Base-by-base conservation (phyloP, 805 yeast genomes). In the Nadsonia fulvescens region DNA sequence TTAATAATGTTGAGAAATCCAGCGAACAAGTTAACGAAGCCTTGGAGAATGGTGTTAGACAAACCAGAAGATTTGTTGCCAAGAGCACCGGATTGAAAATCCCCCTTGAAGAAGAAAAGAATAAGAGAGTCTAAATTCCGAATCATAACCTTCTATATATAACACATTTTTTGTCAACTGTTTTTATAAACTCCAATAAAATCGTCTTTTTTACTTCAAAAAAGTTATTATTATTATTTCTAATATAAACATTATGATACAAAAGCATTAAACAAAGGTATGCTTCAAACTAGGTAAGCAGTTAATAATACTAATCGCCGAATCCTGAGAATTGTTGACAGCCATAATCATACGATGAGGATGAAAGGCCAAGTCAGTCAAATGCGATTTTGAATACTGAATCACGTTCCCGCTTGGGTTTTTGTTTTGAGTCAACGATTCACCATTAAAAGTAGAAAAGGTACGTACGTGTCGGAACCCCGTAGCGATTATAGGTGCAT, bases 311-410 rank as follows among this genome's bases (percentile, higher is more conserved):
- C 66, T 64, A 22, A 82, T 69, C 36, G 62, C 65, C 2, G 81
- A 60, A 43, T 75, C 89, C 42, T 79, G 91, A 28, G 70, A 63
- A 44, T 76, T 76, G 38, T 74, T 73, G 1, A 81, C 77, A 1
- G 94, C 95, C 44, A 89, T 43, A 66, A 79, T 67, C 93, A 89
- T 79, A 35, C 86, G 58, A 45, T 89, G 98, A 2, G 98, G 98
- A 46, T 89, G 98, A 42, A 89, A 66, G 0, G 73, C 58, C 36
- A 81, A 46, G 3, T 71, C 58, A 2, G 81, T 68, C 22, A 83
- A 58, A 11, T 51, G 49, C n/a, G n/a, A n/a, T n/a, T n/a, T n/a
- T n/a, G n/a, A n/a, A n/a, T n/a, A n/a, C n/a, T n/a, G n/a, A n/a
- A n/a, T n/a, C n/a, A n/a, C n/a, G n/a, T n/a, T n/a, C n/a, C n/a